Percentiles rank a stretch among this genome's conserved stretches.
These are phyloP conservation scores for Trifolium repens DNA, from an alignment of 306 rosid species.

Conservation along the genomic window DNA sequence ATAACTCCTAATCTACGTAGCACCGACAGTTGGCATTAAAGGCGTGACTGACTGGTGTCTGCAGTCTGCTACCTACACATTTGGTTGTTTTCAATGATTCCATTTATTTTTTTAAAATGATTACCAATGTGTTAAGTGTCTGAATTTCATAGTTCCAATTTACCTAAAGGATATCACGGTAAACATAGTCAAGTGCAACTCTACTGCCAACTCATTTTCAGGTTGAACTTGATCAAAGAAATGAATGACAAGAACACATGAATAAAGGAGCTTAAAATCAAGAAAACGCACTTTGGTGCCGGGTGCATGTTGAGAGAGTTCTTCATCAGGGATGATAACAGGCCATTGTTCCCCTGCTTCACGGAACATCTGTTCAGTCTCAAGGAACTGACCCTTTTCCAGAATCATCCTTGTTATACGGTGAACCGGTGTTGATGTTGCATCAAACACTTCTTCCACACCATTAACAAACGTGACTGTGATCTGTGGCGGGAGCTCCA, in stretches of 20 bases:
- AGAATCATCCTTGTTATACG: constrained; percentile 73
- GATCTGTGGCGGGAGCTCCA: constrained; percentile 82
- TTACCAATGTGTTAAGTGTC: too few species aligned
- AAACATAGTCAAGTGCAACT: neutral
- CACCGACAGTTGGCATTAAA: too few species aligned
- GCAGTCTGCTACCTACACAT: too few species aligned
- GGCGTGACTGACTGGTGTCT: neutral
- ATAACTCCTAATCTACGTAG: neutral
- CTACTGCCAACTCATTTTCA: neutral
- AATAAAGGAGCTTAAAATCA: neutral
- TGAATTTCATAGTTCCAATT: neutral
- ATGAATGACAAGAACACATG: neutral
- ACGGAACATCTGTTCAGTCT: constrained; percentile 79
- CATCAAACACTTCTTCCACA: constrained; percentile 74
- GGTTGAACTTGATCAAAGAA: neutral
- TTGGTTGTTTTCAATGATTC: too few species aligned
- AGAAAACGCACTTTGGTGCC: constrained; percentile 63
- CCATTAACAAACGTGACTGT: constrained; percentile 85
- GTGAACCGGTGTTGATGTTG: constrained; percentile 77
- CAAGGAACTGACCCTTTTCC: constrained; percentile 73
- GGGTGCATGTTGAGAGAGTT: constrained; percentile 59
- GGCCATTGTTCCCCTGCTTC: constrained; percentile 96
- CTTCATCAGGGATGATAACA: constrained; percentile 69
- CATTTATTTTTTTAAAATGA: too few species aligned
- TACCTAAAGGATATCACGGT: neutral